Conservation (phyloP, 805 yeast genomes). For the Cyberlindnera xishuangbannaensis region DNA sequence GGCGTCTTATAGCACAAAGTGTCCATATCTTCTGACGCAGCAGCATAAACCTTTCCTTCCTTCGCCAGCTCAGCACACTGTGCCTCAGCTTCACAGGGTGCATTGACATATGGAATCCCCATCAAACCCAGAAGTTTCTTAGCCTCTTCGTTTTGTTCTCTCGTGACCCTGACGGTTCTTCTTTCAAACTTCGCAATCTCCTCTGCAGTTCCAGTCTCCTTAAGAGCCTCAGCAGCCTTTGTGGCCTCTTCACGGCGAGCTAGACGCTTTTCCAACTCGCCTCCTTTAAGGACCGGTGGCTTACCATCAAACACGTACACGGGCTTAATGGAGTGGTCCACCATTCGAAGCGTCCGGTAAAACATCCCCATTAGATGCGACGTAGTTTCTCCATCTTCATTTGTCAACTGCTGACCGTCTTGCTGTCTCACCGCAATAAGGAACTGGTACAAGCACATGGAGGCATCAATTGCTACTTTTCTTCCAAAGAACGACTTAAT, state of each 20-base stretch:
- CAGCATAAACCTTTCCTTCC: conserved; percentile 89
- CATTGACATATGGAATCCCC: conserved; percentile 93
- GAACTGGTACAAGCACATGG: conserved; percentile 95
- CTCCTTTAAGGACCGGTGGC: conserved; percentile 92
- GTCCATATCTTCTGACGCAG: conserved; percentile 99
- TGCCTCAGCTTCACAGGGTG: conserved; percentile 98
- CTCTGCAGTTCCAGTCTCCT: conserved; percentile 75
- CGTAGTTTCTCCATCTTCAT: conserved; percentile 85
- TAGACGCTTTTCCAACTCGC: conserved; percentile 83
- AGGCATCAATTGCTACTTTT: conserved; percentile 94
- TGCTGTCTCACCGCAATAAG: conserved; percentile 94
- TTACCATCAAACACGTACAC: conserved; percentile 96
- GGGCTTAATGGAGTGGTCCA: conserved; percentile 92
- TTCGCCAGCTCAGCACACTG: conserved; percentile 93
- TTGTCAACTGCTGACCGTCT: conserved; percentile 90
- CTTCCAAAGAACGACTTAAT: conserved; percentile 86
- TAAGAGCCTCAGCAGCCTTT: conserved; percentile 63
- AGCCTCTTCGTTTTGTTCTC: conserved; percentile 92
- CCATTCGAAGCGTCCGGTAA: conserved; percentile 84
- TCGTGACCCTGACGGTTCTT: conserved; percentile 82
- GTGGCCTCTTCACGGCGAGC: conserved; percentile 79
- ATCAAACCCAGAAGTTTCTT: conserved; percentile 70
- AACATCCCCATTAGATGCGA: conserved; percentile 96
- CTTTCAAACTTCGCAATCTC: conserved; percentile 74
- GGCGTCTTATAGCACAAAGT: conserved; percentile 91